Conservation (phyloP, 768 basidiomycete species). For the Tricholoma hemisulphureum region DNA sequence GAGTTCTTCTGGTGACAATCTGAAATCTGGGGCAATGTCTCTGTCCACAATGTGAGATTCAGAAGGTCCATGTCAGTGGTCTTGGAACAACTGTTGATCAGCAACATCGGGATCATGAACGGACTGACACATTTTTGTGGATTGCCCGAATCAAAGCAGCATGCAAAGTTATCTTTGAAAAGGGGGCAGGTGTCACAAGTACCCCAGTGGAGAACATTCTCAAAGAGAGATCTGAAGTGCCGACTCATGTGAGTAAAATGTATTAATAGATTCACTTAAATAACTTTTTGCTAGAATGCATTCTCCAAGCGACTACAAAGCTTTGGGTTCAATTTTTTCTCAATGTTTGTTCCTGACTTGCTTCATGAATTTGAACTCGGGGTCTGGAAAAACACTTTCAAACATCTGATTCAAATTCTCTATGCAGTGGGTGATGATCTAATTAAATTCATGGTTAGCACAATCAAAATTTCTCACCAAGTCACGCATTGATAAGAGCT, state of each 20-base stretch:
- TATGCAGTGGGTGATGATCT: conserved; percentile 15
- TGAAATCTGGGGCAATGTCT: conserved; percentile 17
- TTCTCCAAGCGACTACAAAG: conserved; percentile 24
- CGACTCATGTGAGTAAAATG: conserved; percentile 23
- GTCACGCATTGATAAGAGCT: background rate
- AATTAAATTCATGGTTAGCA: conserved; percentile 23
- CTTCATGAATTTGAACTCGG: conserved; percentile 39
- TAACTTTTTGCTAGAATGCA: conserved; percentile 28
- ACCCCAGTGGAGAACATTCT: conserved; percentile 22
- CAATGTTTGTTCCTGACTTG: conserved; percentile 31
- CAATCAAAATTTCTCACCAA: background rate
- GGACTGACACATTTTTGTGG: conserved; percentile 6
- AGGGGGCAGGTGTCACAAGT: conserved; percentile 25
- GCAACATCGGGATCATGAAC: background rate
- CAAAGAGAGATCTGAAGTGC: conserved; percentile 29
- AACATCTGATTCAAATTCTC: conserved; percentile 35
- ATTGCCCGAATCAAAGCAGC: conserved; percentile 13
- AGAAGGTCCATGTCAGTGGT: conserved; percentile 5
- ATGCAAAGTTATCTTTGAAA: conserved; percentile 26
- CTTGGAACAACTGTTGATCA: conserved; percentile 11
- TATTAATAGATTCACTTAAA: background rate
- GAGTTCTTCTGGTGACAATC: conserved; percentile 21
- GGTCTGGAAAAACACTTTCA: conserved; percentile 36
- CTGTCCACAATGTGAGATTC: conserved; percentile 17
- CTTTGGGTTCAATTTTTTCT: conserved; percentile 24